A percentile compares a stretch with the other conserved stretches of the same genome.
phyloP scores from a whole-genome alignment of 2,329 filamentous ascomycete species.

The Trichoderma polysporum region DNA sequence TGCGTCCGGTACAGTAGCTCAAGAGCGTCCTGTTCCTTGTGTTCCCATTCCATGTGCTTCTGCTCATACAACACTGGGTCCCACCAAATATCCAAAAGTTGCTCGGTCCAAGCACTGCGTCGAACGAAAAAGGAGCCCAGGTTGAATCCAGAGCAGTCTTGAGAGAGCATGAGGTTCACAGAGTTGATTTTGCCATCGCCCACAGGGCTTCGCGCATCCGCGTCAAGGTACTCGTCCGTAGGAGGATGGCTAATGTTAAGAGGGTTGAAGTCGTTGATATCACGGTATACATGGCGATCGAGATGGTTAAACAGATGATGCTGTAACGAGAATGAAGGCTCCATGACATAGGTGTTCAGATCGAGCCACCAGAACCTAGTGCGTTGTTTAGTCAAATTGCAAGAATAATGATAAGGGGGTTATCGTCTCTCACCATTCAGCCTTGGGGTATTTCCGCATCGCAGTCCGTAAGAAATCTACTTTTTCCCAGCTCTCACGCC shows the following conservation, averaged over 20 bases:
- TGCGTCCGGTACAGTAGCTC: constrained; percentile 90
- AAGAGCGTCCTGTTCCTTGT: constrained; percentile 95
- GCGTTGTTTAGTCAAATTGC: constrained; percentile 47
- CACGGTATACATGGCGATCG: constrained; percentile 74
- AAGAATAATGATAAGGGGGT: not conserved
- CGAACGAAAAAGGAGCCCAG: constrained; percentile 92
- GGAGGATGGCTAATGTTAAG: constrained; percentile 89
- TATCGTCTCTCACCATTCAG: constrained; percentile 73
- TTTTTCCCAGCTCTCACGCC: constrained; percentile 99
- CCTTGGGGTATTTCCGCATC: constrained; percentile 90
- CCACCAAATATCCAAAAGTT: constrained; percentile 95
- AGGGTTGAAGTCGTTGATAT: constrained; percentile 95
- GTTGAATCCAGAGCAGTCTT: constrained; percentile 96
- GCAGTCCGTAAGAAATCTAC: constrained; percentile 88
- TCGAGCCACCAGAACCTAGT: constrained; percentile 98
- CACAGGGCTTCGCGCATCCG: constrained; percentile 65
- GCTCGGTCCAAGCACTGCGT: constrained; percentile 84
- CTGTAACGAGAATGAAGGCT: constrained; percentile 86
- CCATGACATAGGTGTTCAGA: constrained; percentile 97
- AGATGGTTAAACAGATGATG: constrained; percentile 85
- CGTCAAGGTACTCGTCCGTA: constrained; percentile 72
- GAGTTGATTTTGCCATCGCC: constrained; percentile 78
- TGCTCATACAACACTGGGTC: constrained; percentile 97
- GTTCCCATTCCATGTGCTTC: constrained; percentile 98
- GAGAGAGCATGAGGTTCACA: constrained; percentile 83